Evolutionary conservation across 176 grass and related monocot species (phyloP), one percentile per base, ranked within the genome.

Genomic region (Eleusine coracana): DNA sequence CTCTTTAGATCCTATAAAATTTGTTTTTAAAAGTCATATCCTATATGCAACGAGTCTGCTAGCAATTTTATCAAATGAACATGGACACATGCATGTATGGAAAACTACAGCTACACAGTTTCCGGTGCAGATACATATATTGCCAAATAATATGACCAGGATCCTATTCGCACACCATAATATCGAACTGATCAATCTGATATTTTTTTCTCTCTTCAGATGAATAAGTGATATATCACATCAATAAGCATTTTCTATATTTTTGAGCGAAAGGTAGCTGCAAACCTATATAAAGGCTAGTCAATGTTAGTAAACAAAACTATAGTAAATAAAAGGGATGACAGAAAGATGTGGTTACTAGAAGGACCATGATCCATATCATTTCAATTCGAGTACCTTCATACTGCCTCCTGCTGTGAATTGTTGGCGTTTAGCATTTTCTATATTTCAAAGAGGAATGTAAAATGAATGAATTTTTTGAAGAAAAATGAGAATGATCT

Each of bases 21-120:
- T 66, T 25, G 18, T 73, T 69, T 79, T 55, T 36, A 10, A 74
- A 74, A 18, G 10, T 86, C 80, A 86, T 82, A 66, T 58, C 13
- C 23, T 70, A 52, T 20, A 52, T 20, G 50, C 64, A 78, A 34
- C 31, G 31, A 68, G 37, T 68, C 34, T 10, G 7, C 27, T 68
- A 64, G 15, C 66, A 62, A 34, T 71, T 81, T 89, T 76, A 64
- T 37, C 25, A 76, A 70, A 85, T 62, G 52, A 44, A 82, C 20
- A 65, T 52, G 54, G 73, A 63, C 52, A 82, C 1, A 74, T 73
- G 51, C 72, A 66, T 73, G 54, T 0, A 49, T 80, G 54, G 59
- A 28, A 28, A 62, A 62, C 3, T 60, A 10, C 59, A 45, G 12
- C 75, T 71, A 12, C 55, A 61, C 34, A 50, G n/a, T 36, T 49